Evolutionary conservation across 345 rosid genomes (phyloP).

Genomic region (Litchi chinensis): DNA sequence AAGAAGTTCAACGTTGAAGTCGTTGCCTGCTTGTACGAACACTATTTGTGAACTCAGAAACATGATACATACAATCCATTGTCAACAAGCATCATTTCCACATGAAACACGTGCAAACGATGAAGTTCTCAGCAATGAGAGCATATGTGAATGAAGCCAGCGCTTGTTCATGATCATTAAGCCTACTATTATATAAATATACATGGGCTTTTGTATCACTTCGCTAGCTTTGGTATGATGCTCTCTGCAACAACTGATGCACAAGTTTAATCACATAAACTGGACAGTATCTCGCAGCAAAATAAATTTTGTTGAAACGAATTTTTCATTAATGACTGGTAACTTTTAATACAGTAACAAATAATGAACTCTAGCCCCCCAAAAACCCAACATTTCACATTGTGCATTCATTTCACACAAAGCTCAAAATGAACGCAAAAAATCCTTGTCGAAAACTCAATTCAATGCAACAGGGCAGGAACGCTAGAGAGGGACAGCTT

Average conservation of each 20-base stretch:
- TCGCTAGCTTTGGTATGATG: no score
- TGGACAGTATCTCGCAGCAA: background rate
- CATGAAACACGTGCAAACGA: background rate
- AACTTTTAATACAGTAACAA: conserved; percentile 28
- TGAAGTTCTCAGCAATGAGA: no score
- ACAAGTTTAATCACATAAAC: background rate
- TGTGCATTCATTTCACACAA: conserved; percentile 14
- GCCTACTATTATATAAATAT: no score
- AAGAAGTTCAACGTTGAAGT: no score
- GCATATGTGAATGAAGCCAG: background rate
- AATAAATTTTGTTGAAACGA: conserved; percentile 2
- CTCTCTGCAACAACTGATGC: no score
- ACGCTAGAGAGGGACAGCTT: conserved; percentile 12
- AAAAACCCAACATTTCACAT: conserved; percentile 17
- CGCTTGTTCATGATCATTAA: no score
- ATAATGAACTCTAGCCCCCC: conserved; percentile 20
- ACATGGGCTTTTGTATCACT: no score
- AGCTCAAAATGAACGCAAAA: conserved; percentile 15
- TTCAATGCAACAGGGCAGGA: conserved; percentile 7
- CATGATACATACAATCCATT: no score
- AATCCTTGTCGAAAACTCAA: conserved; percentile 10
- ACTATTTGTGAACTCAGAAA: no score
- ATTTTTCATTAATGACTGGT: conserved; percentile 33
- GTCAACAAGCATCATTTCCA: background rate
- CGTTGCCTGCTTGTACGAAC: background rate